phyloP scores from a whole-genome alignment of 1,139 yeast species.

The Candida sojae region DNA sequence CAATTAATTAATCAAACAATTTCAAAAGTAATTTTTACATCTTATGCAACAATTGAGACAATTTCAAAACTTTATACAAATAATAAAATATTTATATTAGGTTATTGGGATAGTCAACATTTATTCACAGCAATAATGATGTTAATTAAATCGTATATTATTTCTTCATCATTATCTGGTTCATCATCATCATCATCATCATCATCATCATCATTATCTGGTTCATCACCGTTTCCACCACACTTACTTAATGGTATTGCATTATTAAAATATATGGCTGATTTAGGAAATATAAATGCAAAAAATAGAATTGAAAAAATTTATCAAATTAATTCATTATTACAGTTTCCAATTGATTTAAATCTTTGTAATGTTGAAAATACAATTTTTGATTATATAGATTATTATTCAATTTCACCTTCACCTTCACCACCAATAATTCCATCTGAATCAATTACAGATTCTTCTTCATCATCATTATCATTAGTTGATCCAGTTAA shows the following conservation, averaged over 20 bases:
- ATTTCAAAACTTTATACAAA: slow-evolving; percentile 35
- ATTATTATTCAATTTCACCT: slow-evolving; percentile 2
- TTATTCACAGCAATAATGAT: slow-evolving; percentile 45
- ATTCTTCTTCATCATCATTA: no score
- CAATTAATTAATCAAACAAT: slow-evolving; percentile 35
- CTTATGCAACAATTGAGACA: slow-evolving; percentile 43
- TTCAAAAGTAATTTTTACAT: slow-evolving; percentile 39
- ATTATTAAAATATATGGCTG: slow-evolving; percentile 40
- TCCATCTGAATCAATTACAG: no score
- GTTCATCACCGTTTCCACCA: slow-evolving; percentile 15
- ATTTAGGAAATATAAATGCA: slow-evolving; percentile 46
- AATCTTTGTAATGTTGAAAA: slow-evolving; percentile 12
- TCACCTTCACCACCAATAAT: no score
- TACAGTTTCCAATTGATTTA: slow-evolving; percentile 17
- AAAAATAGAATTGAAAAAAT: slow-evolving; percentile 26
- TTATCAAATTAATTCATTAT: slow-evolving; percentile 19
- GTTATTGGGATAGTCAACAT: slow-evolving; percentile 57
- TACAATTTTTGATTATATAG: slow-evolving; percentile 5
- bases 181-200: no score
- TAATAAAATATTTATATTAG: slow-evolving; percentile 42
- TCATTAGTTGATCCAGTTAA: slow-evolving; percentile 2
- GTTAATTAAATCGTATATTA: slow-evolving; percentile 35
- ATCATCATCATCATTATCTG: no score
- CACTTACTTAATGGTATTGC: slow-evolving; percentile 36
- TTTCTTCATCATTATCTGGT: no score